Conservation (phyloP, 2,329 filamentous ascomycete species). For the Pseudogymnoascus sp. region DNA sequence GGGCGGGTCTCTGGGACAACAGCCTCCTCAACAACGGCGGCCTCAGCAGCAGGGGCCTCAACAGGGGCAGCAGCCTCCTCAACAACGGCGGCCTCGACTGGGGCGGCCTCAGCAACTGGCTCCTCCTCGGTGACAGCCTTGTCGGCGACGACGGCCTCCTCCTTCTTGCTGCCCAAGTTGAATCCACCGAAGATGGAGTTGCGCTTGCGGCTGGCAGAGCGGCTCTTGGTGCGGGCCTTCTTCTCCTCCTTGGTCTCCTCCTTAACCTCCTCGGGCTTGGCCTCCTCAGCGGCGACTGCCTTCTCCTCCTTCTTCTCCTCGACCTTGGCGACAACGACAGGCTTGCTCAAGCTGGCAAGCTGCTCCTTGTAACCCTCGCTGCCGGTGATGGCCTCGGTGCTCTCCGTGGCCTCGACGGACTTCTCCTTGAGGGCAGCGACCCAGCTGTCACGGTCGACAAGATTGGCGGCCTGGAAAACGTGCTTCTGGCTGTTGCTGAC, state of each 20-base stretch:
- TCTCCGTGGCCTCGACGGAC: constrained; percentile 75
- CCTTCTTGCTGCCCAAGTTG: constrained; percentile 48
- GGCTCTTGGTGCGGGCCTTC: constrained; percentile 51
- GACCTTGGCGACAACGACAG: constrained; percentile 26
- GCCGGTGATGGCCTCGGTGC: constrained; percentile 62
- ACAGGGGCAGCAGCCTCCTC: constrained; percentile 34
- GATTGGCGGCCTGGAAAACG: constrained; percentile 71
- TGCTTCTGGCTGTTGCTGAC: constrained; percentile 83
- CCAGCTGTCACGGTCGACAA: constrained; percentile 86
- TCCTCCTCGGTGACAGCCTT: constrained; percentile 27
- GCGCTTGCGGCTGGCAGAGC: constrained; percentile 58
- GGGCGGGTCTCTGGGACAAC: constrained; percentile 24
- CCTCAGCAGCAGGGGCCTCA: constrained; percentile 22
- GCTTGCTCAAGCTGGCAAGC: constrained; percentile 31
- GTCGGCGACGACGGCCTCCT: constrained; percentile 34
- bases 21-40: constrained; percentile 23
- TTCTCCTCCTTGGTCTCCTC: constrained; percentile 38
- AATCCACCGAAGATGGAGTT: constrained; percentile 53
- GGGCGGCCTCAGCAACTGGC: constrained; percentile 25
- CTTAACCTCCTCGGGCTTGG: constrained; percentile 28
- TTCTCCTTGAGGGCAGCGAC: constrained; percentile 73
- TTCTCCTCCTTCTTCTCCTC: constrained; percentile 34
- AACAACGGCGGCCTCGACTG: constrained; percentile 22
- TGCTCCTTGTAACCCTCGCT: constrained; percentile 76
- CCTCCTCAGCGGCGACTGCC: constrained; percentile 22